Conservation (phyloP, 2,329 filamentous ascomycete species). For the Colletotrichum noveboracense region DNA sequence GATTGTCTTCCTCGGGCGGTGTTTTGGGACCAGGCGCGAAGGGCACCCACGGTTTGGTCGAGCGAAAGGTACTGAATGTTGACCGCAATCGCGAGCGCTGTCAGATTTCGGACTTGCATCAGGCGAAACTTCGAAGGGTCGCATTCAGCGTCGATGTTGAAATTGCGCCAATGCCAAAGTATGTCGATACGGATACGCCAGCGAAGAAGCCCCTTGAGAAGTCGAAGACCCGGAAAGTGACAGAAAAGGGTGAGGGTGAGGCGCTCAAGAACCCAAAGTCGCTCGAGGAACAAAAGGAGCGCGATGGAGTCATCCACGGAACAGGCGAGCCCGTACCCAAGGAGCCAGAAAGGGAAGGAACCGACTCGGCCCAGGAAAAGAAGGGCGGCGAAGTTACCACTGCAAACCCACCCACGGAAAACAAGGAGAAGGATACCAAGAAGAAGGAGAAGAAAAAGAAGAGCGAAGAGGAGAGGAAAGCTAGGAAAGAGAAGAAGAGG, state of each 20-base stretch:
- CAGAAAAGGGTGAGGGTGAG: slow-evolving; percentile 76
- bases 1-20: slow-evolving; percentile 73
- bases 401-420: slow-evolving; percentile 26
- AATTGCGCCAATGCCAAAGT: slow-evolving; percentile 86
- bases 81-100: slow-evolving; percentile 82
- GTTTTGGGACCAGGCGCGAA: slow-evolving; percentile 53
- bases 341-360: slow-evolving; percentile 42
- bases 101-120: slow-evolving; percentile 77
- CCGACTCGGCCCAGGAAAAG: slow-evolving; percentile 23
- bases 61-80: slow-evolving; percentile 83
- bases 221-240: slow-evolving; percentile 64
- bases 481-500: slow-evolving; percentile 87
- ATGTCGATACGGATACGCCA: slow-evolving; percentile 64
- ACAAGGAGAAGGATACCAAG: slow-evolving; percentile 56
- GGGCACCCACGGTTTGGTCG: slow-evolving; percentile 71
- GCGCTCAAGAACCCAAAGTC: slow-evolving; percentile 72
- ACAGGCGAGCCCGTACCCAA: slow-evolving; percentile 44
- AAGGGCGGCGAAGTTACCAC: slow-evolving; percentile 27
- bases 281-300: slow-evolving; percentile 63
- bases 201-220: slow-evolving; percentile 48
- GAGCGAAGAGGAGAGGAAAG: slow-evolving; percentile 90
- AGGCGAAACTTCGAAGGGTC: slow-evolving; percentile 82
- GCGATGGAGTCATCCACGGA: slow-evolving; percentile 41
- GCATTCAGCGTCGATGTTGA: slow-evolving; percentile 98
- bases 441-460: slow-evolving; percentile 98